Evolutionary conservation across 177 flowering plant species (phyloP), one percentile per base, ranked within the genome.

Genomic region (Vitis hybrid): DNA sequence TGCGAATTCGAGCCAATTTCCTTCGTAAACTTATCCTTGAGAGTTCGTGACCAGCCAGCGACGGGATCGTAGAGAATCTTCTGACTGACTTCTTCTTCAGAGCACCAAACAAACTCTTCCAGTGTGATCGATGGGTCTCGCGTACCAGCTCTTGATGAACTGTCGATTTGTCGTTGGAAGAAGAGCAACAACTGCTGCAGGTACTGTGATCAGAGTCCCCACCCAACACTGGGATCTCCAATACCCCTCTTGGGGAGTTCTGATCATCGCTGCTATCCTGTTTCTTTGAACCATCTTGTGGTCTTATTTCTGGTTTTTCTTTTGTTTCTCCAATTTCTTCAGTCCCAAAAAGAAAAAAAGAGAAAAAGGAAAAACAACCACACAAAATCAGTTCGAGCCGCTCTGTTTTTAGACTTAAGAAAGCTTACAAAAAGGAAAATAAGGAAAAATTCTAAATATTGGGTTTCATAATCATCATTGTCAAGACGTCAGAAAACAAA

Each of bases 71-170:
- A 0, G 92, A 75, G 21, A 87, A 77, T 60, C 87, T 81, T 70
- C 88, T 84, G 15, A 68, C 67, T 0, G 94, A 87, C 50, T 84
- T 86, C 81, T 78, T 87, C 86, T 79, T 93, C n/a, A 91, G 32
- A n/a, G 71, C 58, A 6, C 73, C 84, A 12, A 92, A 51, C 78
- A 90, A 62, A 6, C 62, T 81, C 71, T 63, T 88, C 94, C 95
- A 92, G 1, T 81, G 90, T 32, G 70, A 27, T 2, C 79, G 84
- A 56, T 64, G 63, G 32, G 65, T 59, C 14, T 75, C 79, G 11
- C 60, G 24, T 30, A 51, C 30, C 14, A 58, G 40, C 32, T 65
- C 67, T 60, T 56, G 68, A 5, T 58, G 21, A 9, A 17, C 56
- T 2, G 49, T 10, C 11, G 66, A 52, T 70, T 77, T 75, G 17